Evolutionary conservation across 1,139 yeast genomes (phyloP).

Genomic region (Magnusiomyces paraingens): DNA sequence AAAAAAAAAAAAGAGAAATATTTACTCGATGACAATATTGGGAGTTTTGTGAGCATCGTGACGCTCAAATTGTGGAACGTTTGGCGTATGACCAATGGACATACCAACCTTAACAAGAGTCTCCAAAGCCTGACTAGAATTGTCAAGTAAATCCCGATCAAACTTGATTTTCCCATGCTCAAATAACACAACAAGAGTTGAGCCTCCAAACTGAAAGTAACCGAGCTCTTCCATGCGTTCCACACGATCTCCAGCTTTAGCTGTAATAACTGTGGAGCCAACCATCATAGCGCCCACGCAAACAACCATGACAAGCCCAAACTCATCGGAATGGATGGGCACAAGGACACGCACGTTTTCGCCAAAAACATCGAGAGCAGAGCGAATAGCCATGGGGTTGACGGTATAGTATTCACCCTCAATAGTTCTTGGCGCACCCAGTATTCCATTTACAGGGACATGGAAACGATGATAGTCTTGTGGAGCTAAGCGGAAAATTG

Average conservation of each 20-base stretch:
- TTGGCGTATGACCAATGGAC: slow-evolving; percentile 68
- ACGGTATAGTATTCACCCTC: slow-evolving; percentile 94
- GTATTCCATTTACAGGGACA: slow-evolving; percentile 68
- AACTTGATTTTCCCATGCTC: slow-evolving; percentile 43
- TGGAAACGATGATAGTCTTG: slow-evolving; percentile 97
- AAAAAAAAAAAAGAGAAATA: too few relatives aligned
- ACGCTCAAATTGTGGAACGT: slow-evolving; percentile 22
- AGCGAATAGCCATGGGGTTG: slow-evolving; percentile 93
- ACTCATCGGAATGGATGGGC: slow-evolving; percentile 64
- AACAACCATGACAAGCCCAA: slow-evolving; percentile 71
- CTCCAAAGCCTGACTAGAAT: slow-evolving; percentile 66
- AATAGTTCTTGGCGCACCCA: slow-evolving; percentile 60
- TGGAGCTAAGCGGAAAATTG: slow-evolving; percentile 85
- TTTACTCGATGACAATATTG: too few relatives aligned
- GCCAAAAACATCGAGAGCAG: slow-evolving; percentile 84
- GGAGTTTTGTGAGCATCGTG: slow-evolving; percentile 4
- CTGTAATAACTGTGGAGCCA: slow-evolving; percentile 75
- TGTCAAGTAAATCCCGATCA: slow-evolving; percentile 66
- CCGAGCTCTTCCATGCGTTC: slow-evolving; percentile 80
- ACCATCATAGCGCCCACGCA: slow-evolving; percentile 99
- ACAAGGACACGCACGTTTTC: slow-evolving; percentile 77
- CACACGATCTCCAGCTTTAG: slow-evolving; percentile 52
- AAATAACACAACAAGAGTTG: slow-evolving; percentile 66
- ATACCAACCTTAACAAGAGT: slow-evolving; percentile 85
- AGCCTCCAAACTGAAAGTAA: slow-evolving; percentile 93